A percentile compares a stretch with the other conserved stretches of the same genome.
These are phyloP conservation scores for Sarcomyxa edulis DNA, from an alignment of 768 basidiomycete genomes.

Conservation along the genomic window DNA sequence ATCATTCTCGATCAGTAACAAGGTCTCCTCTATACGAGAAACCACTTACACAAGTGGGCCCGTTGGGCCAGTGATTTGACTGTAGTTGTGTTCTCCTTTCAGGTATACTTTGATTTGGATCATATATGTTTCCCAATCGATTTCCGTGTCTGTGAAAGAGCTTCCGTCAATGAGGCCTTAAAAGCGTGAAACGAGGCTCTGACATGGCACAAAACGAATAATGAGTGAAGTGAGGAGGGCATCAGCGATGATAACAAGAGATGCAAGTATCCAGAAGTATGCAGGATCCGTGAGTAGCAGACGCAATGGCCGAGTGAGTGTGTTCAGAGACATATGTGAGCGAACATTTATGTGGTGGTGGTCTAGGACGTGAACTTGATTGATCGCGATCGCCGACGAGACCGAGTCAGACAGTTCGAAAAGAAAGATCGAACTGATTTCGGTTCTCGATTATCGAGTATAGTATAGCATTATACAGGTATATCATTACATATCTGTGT, in stretches of 20 bases:
- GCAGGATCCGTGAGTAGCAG: constrained; percentile 44
- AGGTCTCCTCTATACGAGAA: too few species aligned
- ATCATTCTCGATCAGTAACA: too few species aligned
- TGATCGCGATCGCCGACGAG: too few species aligned
- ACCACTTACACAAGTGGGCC: constrained; percentile 81
- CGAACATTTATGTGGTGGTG: constrained; percentile 2
- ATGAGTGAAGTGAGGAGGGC: constrained; percentile 74
- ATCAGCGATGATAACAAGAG: constrained; percentile 69
- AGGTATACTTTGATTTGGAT: constrained; percentile 75
- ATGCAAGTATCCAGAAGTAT: constrained; percentile 66
- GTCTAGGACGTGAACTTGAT: too few species aligned
- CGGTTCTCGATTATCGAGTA: too few species aligned
- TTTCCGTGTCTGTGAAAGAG: constrained; percentile 87
- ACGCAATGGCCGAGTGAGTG: constrained; percentile 16
- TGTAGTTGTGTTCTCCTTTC: constrained; percentile 81
- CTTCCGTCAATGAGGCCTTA: too few species aligned
- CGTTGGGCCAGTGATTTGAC: constrained; percentile 79
- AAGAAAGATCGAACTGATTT: too few species aligned
- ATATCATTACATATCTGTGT: too few species aligned
- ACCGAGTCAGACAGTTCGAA: too few species aligned
- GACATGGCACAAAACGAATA: constrained; percentile 79
- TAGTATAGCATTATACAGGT: too few species aligned
- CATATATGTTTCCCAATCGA: constrained; percentile 98
- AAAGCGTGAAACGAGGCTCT: constrained; percentile 22
- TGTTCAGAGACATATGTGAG: constrained; percentile 7